Conservation (phyloP, 2,329 filamentous ascomycete species). For the Gyromitra esculenta region DNA sequence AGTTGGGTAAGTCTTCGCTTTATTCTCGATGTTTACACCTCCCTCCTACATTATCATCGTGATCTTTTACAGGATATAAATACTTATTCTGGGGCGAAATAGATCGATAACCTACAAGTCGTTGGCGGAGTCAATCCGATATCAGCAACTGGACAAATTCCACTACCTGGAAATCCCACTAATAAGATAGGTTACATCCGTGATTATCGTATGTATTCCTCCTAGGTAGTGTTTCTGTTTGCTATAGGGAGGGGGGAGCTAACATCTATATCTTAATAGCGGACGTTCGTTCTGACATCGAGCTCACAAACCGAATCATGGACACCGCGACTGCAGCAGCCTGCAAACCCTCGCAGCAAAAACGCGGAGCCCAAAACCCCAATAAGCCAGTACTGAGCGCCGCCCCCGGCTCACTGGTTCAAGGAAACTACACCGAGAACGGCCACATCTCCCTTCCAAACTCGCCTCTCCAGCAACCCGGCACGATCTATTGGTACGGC, state of each 20-base stretch:
- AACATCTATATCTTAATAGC: conserved; percentile 33
- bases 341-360: conserved; percentile 46
- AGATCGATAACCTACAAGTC: conserved; percentile 55
- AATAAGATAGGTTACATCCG: conserved; percentile 52
- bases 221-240: background rate
- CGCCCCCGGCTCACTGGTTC: conserved; percentile 54
- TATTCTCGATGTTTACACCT: too few species aligned
- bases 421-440: conserved; percentile 56
- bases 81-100: conserved; percentile 26
- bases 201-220: conserved; percentile 46
- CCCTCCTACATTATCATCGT: too few species aligned
- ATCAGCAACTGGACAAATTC: background rate
- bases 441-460: conserved; percentile 56
- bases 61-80: background rate
- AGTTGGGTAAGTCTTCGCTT: conserved; percentile 48
- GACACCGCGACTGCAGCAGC: conserved; percentile 18
- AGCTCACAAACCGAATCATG: conserved; percentile 50
- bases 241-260: background rate
- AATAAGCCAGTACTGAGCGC: conserved; percentile 53
- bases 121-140: conserved; percentile 49
- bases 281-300: conserved; percentile 48
- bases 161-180: background rate
- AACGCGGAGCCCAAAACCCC: conserved; percentile 33
- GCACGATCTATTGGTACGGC: conserved; percentile 56
- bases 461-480: conserved; percentile 48